A percentile compares a stretch with the other conserved stretches of the same genome.
These are phyloP conservation scores for Gentiana straminea DNA, from an alignment of 257 asterid genomes.

Conservation along the genomic window DNA sequence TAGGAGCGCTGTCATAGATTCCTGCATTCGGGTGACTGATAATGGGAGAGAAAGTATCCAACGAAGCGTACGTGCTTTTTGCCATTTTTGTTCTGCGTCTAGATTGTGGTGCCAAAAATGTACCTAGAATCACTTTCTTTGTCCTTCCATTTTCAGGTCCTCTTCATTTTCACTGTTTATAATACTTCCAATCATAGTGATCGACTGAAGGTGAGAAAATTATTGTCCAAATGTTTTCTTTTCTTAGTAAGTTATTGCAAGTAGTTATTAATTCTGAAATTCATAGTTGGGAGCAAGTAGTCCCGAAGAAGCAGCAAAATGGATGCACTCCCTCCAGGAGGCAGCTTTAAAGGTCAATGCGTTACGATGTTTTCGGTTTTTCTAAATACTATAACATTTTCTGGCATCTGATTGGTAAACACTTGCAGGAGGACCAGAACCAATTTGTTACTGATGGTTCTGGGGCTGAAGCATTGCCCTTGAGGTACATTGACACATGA, in stretches of 20 bases:
- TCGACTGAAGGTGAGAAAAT: constrained; percentile 71
- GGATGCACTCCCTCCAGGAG: constrained; percentile 89
- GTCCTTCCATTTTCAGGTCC: constrained; percentile 41
- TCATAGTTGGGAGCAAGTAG: constrained; percentile 91
- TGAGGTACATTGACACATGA: constrained; percentile 36
- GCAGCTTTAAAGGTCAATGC: constrained; percentile 71
- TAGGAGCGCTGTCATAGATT: constrained; percentile 87
- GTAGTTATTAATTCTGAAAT: constrained; percentile 15
- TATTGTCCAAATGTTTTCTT: constrained; percentile 11
- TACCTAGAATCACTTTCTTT: constrained; percentile 10
- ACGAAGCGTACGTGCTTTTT: constrained; percentile 49
- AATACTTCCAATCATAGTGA: constrained; percentile 84
- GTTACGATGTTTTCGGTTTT: constrained; percentile 13
- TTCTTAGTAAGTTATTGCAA: neutral
- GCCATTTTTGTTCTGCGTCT: neutral
- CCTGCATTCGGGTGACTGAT: constrained; percentile 93
- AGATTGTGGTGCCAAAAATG: neutral
- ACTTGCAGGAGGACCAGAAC: constrained; percentile 56
- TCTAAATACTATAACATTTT: constrained; percentile 1
- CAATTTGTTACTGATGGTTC: constrained; percentile 34
- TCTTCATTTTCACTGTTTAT: constrained; percentile 75
- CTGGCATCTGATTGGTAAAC: constrained; percentile 27
- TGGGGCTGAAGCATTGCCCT: constrained; percentile 34
- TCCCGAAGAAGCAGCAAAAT: constrained; percentile 95
- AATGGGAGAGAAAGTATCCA: constrained; percentile 95